Conservation (phyloP, 2,329 filamentous ascomycete species). For the Lecanoromycetidae sp. region DNA sequence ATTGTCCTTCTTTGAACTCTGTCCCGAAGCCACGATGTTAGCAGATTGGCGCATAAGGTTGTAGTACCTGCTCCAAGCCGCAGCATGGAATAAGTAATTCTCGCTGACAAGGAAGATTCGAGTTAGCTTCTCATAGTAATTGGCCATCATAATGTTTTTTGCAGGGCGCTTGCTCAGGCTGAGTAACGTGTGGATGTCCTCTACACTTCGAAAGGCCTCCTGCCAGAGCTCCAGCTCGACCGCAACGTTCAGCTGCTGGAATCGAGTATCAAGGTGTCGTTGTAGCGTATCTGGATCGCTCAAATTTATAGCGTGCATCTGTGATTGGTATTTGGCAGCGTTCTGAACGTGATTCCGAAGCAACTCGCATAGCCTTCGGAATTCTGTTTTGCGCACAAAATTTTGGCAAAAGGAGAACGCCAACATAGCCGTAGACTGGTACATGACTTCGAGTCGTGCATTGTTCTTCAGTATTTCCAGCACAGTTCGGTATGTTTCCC, state of each 20-base stretch:
- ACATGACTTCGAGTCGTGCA: conserved; percentile 90
- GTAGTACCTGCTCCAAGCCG: conserved; percentile 95
- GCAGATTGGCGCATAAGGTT: conserved; percentile 88
- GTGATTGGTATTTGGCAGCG: conserved; percentile 94
- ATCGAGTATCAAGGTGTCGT: conserved; percentile 92
- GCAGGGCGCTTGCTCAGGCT: conserved; percentile 95
- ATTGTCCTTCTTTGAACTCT: conserved; percentile 88
- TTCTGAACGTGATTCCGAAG: conserved; percentile 98
- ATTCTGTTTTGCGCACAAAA: conserved; percentile 97
- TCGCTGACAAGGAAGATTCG: conserved; percentile 97
- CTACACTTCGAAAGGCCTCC: conserved; percentile 97
- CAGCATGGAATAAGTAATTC: conserved; percentile 98
- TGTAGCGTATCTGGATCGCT: conserved; percentile 96
- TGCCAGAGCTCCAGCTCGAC: conserved; percentile 98
- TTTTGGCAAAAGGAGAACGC: conserved; percentile 98
- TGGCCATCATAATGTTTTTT: conserved; percentile 99
- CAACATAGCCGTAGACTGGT: conserved; percentile 95
- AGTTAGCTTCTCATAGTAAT: conserved; percentile 99
- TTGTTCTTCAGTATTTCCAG: conserved; percentile 99
- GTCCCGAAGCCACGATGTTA: conserved; percentile 66
- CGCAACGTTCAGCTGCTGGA: conserved; percentile 95
- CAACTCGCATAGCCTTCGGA: conserved; percentile 93
- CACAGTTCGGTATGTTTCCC: conserved; percentile 98
- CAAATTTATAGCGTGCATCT: conserved; percentile 99
- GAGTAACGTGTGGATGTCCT: conserved; percentile 95